A percentile compares a stretch with the other conserved stretches of the same genome.
Conservation (phyloP, 345 rosid genomes). For the Populus tremula region DNA sequence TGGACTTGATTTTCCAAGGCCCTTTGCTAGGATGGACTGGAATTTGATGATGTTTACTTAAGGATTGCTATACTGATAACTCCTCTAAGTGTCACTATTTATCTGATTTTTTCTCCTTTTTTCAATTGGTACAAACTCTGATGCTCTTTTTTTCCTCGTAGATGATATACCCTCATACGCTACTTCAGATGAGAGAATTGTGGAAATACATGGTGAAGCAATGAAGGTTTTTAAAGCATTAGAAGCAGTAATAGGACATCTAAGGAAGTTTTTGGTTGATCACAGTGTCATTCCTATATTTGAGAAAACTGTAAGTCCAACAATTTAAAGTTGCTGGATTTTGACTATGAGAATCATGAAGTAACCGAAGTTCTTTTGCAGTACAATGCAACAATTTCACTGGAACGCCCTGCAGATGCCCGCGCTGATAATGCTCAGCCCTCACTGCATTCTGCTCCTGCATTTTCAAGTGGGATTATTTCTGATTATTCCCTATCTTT, state of each 20-base stretch:
- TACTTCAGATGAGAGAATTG: slow-evolving; percentile 34
- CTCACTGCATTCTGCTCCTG: slow-evolving; percentile 16
- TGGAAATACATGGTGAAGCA: slow-evolving; percentile 38
- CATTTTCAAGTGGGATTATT: slow-evolving; percentile 20
- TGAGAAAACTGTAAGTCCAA: slow-evolving; percentile 37
- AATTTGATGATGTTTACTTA: too few relatives aligned
- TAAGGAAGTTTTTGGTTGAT: slow-evolving; percentile 42
- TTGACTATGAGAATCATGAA: background rate
- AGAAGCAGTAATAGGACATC: slow-evolving; percentile 36
- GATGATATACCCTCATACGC: slow-evolving; percentile 38
- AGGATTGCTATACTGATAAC: background rate
- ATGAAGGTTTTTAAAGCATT: slow-evolving; percentile 28
- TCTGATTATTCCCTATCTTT: slow-evolving; percentile 39
- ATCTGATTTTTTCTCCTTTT: background rate
- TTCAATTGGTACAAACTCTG: background rate
- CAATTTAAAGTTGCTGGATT: background rate
- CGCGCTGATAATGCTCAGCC: slow-evolving; percentile 23
- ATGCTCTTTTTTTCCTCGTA: background rate
- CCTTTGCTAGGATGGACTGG: background rate
- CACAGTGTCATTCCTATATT: slow-evolving; percentile 37
- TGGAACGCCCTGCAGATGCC: slow-evolving; percentile 29
- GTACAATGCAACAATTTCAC: slow-evolving; percentile 31
- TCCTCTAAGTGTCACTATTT: background rate
- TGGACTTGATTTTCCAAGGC: background rate
- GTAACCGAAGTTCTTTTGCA: slow-evolving; percentile 13